Percentiles rank a stretch among this genome's conserved stretches.
Conservation (phyloP, 495 filamentous ascomycete genomes). For the Neurospora intermedia region DNA sequence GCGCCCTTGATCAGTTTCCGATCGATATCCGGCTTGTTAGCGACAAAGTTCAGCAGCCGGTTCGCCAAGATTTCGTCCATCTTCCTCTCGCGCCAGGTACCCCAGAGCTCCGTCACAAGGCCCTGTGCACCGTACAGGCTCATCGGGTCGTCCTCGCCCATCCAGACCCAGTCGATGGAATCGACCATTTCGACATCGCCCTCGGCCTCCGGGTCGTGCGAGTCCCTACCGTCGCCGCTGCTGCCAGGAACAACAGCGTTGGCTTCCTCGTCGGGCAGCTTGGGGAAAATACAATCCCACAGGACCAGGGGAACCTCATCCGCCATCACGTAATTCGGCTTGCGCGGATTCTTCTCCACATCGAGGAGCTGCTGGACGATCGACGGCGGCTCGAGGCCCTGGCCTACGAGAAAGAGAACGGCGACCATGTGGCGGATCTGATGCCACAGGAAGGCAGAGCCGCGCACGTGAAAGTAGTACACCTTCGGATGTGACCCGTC, state of each 20-base stretch:
- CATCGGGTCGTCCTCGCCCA: slow-evolving; percentile 44
- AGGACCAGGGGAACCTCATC: slow-evolving; percentile 79
- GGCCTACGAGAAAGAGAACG: slow-evolving; percentile 82
- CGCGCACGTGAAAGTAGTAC: slow-evolving; percentile 77
- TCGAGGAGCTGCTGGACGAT: slow-evolving; percentile 67
- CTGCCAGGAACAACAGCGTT: not conserved
- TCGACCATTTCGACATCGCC: slow-evolving; percentile 31
- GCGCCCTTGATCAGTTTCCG: slow-evolving; percentile 4
- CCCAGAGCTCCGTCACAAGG: slow-evolving; percentile 67
- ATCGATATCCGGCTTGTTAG: slow-evolving; percentile 36
- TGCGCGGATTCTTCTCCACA: slow-evolving; percentile 51
- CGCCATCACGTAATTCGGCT: slow-evolving; percentile 83
- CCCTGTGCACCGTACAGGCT: slow-evolving; percentile 50
- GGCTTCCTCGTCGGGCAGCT: slow-evolving; percentile 4
- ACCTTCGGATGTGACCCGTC: slow-evolving; percentile 44
- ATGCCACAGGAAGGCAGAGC: slow-evolving; percentile 96
- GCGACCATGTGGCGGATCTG: slow-evolving; percentile 89
- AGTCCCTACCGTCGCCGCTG: slow-evolving; percentile 8
- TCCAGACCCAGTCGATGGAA: slow-evolving; percentile 68
- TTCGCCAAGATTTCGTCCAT: slow-evolving; percentile 77
- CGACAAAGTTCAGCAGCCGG: slow-evolving; percentile 52
- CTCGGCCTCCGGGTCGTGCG: slow-evolving; percentile 30
- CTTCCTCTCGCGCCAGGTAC: slow-evolving; percentile 68
- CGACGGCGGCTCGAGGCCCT: slow-evolving; percentile 68
- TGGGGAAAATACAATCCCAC: slow-evolving; percentile 89